phyloP scores from a whole-genome alignment of 208 protist genomes.

The Borovskyia barvae region DNA sequence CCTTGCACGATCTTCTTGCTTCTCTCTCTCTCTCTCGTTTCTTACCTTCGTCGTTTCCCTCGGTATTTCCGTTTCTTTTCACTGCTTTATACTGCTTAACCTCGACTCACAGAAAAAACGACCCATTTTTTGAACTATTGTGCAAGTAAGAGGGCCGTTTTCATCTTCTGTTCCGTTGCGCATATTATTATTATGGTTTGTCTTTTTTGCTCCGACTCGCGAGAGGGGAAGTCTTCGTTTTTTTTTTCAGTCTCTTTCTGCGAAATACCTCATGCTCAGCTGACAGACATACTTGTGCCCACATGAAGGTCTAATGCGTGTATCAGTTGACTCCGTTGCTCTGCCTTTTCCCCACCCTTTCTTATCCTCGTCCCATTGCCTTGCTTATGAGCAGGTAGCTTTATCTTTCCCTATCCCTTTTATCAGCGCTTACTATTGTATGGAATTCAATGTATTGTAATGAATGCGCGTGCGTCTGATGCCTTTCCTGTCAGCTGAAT shows the following conservation, averaged over 20 bases:
- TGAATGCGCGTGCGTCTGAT: too few relatives aligned
- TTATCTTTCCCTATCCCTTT: too few relatives aligned
- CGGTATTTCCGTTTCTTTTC: background rate
- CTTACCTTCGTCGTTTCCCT: background rate
- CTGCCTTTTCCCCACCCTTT: slow-evolving; percentile 2
- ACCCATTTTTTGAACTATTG: background rate
- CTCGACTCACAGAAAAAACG: background rate
- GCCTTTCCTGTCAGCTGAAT: too few relatives aligned
- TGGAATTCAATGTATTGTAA: too few relatives aligned
- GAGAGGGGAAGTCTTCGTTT: slow-evolving; percentile 1
- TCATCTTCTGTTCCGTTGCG: background rate
- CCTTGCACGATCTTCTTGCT: background rate
- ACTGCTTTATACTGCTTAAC: background rate
- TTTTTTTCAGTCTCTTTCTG: too few relatives aligned
- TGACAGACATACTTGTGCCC: too few relatives aligned
- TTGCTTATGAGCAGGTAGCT: too few relatives aligned
- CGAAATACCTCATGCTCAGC: too few relatives aligned
- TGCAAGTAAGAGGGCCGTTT: background rate
- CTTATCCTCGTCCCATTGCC: too few relatives aligned
- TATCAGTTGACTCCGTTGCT: background rate
- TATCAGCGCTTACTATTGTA: too few relatives aligned
- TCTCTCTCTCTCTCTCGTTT: background rate
- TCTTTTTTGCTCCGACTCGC: slow-evolving; percentile 3
- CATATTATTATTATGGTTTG: background rate
- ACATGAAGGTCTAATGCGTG: too few relatives aligned